Percentiles rank a stretch among this genome's conserved stretches.
These are phyloP conservation scores for Apiospora rasikravindrae DNA, from an alignment of 2,329 filamentous ascomycete genomes.

Conservation along the genomic window DNA sequence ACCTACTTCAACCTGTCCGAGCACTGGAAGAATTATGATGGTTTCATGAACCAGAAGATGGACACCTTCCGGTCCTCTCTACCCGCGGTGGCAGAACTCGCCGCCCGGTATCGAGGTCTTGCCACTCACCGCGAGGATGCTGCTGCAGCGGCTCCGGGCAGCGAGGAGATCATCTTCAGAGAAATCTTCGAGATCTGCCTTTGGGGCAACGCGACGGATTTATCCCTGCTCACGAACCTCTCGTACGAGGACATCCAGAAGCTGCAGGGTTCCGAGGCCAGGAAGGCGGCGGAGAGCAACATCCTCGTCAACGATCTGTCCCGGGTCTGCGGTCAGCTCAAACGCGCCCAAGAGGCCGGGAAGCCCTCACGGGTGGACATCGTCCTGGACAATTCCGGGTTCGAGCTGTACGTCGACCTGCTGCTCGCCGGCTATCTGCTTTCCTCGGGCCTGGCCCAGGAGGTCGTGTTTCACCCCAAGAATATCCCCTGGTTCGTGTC, in stretches of 20 bases:
- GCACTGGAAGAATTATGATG: slow-evolving; percentile 89
- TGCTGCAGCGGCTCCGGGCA: slow-evolving; percentile 54
- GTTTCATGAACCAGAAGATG: slow-evolving; percentile 89
- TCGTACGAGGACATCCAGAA: slow-evolving; percentile 97
- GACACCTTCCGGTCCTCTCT: slow-evolving; percentile 91
- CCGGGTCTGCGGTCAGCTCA: slow-evolving; percentile 71
- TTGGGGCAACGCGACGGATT: slow-evolving; percentile 95
- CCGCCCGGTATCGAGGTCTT: slow-evolving; percentile 77
- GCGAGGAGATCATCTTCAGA: slow-evolving; percentile 76
- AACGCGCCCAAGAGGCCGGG: slow-evolving; percentile 65
- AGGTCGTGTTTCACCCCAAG: slow-evolving; percentile 89
- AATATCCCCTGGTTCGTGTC: slow-evolving; percentile 98
- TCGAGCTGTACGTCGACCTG: slow-evolving; percentile 95
- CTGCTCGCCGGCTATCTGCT: slow-evolving; percentile 90
- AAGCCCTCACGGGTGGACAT: slow-evolving; percentile 82
- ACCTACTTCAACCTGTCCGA: slow-evolving; percentile 80
- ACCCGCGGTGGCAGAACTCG: slow-evolving; percentile 82
- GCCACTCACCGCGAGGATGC: slow-evolving; percentile 61
- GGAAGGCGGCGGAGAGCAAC: slow-evolving; percentile 87
- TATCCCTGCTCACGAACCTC: slow-evolving; percentile 87
- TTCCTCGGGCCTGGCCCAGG: slow-evolving; percentile 81
- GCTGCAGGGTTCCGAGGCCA: slow-evolving; percentile 84
- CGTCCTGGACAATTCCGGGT: slow-evolving; percentile 95
- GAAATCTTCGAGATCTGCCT: slow-evolving; percentile 97
- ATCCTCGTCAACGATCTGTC: slow-evolving; percentile 87